Conservation (phyloP, 1,139 yeast genomes). For the Yamadazyma pseudoaaseri region DNA sequence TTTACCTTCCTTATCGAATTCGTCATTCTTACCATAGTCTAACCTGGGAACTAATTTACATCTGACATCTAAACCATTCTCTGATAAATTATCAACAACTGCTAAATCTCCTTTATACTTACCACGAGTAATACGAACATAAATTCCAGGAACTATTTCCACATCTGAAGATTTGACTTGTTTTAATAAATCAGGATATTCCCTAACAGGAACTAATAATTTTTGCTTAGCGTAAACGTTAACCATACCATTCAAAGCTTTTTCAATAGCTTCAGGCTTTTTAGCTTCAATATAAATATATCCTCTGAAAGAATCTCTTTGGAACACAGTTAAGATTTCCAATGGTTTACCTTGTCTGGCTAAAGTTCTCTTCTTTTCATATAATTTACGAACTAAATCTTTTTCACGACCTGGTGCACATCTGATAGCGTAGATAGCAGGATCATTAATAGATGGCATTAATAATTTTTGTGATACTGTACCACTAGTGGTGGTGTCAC, state of each 20-base stretch:
- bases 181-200: slow-evolving; percentile 88
- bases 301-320: slow-evolving; percentile 89
- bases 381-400: slow-evolving; percentile 79
- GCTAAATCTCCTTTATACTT: slow-evolving; percentile 93
- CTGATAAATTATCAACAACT: slow-evolving; percentile 87
- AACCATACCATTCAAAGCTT: slow-evolving; percentile 85
- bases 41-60: slow-evolving; percentile 89
- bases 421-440: slow-evolving; percentile 93
- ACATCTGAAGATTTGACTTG: slow-evolving; percentile 88
- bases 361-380: slow-evolving; percentile 75
- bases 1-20: slow-evolving; percentile 56
- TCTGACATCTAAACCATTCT: slow-evolving; percentile 91
- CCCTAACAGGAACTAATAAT: slow-evolving; percentile 90
- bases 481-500: slow-evolving; percentile 71
- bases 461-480: slow-evolving; percentile 90
- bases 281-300: slow-evolving; percentile 94
- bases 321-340: slow-evolving; percentile 87
- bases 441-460: slow-evolving; percentile 94
- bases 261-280: slow-evolving; percentile 87
- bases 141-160: slow-evolving; percentile 86
- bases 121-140: slow-evolving; percentile 88
- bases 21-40: slow-evolving; percentile 78
- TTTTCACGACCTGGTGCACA: slow-evolving; percentile 93
- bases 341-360: slow-evolving; percentile 62
- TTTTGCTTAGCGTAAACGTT: slow-evolving; percentile 72